phyloP scores from a whole-genome alignment of 352 stramenopile genomes.

The Phytopythium cucurbitacearum region DNA sequence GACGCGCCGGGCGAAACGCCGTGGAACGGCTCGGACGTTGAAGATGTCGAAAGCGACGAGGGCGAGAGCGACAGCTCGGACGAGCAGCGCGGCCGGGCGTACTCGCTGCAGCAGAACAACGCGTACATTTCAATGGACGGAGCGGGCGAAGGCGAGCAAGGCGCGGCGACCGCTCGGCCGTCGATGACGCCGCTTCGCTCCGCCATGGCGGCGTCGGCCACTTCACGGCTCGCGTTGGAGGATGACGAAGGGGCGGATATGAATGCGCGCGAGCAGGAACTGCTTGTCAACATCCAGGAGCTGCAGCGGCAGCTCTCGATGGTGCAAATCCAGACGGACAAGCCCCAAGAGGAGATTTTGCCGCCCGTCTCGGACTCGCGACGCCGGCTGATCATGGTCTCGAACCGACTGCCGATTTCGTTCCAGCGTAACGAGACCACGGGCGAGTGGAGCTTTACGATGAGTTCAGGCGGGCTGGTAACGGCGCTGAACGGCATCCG shows the following conservation, averaged over 20 bases:
- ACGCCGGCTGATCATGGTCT: constrained; percentile 86
- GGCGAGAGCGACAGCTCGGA: constrained; percentile 12
- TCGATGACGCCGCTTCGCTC: constrained; percentile 19
- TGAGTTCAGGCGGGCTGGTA: constrained; percentile 86
- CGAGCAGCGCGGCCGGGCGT: constrained; percentile 2
- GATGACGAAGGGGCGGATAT: constrained; percentile 70
- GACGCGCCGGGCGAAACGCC: constrained; percentile 1
- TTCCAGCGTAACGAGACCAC: constrained; percentile 82
- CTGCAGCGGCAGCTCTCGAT: constrained; percentile 86
- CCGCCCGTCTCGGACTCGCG: constrained; percentile 56
- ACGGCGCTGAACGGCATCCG: constrained; percentile 87
- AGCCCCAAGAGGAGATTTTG: constrained; percentile 69
- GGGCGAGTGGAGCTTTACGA: constrained; percentile 82
- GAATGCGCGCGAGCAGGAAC: constrained; percentile 77
- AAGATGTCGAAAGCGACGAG: constrained; percentile 16
- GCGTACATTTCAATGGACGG: constrained; percentile 11
- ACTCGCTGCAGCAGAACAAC: constrained; percentile 17
- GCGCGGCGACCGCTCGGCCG: constrained; percentile 4
- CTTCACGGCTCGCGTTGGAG: constrained; percentile 27
- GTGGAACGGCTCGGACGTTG: constrained; percentile 9
- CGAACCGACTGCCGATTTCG: constrained; percentile 89
- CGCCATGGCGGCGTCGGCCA: constrained; percentile 10
- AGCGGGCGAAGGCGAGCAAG: constrained; percentile 7
- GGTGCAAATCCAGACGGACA: constrained; percentile 83
- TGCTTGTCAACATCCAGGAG: constrained; percentile 90